Base-by-base conservation (phyloP, 176 grass and related monocot genomes). In the Oryza glumipatula region DNA sequence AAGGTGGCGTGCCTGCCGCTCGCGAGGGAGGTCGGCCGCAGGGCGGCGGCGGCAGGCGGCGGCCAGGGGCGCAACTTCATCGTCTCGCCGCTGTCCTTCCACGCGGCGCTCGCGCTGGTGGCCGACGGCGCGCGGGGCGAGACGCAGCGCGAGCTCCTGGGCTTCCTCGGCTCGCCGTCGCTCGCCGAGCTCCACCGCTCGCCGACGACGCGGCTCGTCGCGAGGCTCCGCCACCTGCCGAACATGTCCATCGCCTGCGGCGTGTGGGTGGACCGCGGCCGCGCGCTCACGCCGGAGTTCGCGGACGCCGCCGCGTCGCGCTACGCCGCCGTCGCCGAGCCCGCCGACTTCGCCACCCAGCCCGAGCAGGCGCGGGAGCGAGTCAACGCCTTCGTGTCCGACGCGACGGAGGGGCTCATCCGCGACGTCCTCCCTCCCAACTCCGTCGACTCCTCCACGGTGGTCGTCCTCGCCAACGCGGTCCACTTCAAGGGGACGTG, bases 91-190 rank as follows among this genome's bases (percentile, higher is more conserved):
- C 64, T 68, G 21, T 84, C 64, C 1, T 11, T 84, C 73, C 65
- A 70, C 47, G 73, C 81, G 46, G 65, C 73, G 73, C 64, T 85
- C 73, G 48, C 82, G n/a, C 73, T 84, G 47, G 82, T 84, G 33
- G 65, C 82, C 46, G n/a, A 65, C n/a, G 82, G 82, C 47, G 0
- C 73, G n/a, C 15, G 16, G 1, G 82, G 82, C 33, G 33, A 84
- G 32, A 84, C 82, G 65, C 73, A 15, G 65, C 21, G 46, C 3
- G 82, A 84, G 82, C 73, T 77, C 9, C 82, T 84, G 33, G 9
- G 2, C 0, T 77, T 84, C 73, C 33, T 84, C 0, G 73, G 82
- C 0, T 26, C 65, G 9, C 9, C 0, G 12, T 77, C 73, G 22
- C 9, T 84, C 33, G 33, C 2, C 73, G 82, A 44, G 64, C 73